phyloP scores from a whole-genome alignment of 140 eudicot species.

The Ambrosia hybrid region DNA sequence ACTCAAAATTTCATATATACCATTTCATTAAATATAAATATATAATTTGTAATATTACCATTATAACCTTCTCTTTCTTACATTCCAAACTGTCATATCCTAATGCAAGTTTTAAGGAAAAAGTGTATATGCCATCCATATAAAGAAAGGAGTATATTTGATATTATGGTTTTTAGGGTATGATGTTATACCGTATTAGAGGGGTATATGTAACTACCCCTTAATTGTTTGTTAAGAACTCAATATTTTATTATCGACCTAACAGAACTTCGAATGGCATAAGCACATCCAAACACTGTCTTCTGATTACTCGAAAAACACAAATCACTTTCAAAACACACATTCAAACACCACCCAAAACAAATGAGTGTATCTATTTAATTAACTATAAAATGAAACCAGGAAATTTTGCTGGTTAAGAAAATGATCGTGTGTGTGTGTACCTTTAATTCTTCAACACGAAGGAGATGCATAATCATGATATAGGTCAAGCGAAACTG shows the following conservation, averaged over 20 bases:
- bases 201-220: no score
- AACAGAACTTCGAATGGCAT: neutral
- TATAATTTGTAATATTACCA: no score
- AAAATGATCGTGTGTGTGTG: constrained; percentile 1
- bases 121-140: no score
- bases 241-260: neutral
- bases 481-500: constrained; percentile 95
- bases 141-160: neutral
- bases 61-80: no score
- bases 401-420: neutral
- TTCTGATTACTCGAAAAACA: neutral
- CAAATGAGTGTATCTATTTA: neutral
- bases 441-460: constrained; percentile 99
- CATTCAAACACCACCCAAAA: neutral
- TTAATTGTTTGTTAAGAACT: neutral
- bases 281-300: neutral
- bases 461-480: constrained; percentile 98
- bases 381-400: neutral
- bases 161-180: neutral
- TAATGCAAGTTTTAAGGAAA: no score
- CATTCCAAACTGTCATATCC: no score
- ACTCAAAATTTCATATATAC: no score
- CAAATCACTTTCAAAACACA: neutral
- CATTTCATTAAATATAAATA: no score
- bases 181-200: no score